Evolutionary conservation across 106 monocot species (phyloP), one percentile per base, ranked within the genome.

Genomic region (Cymbidium sinense): DNA sequence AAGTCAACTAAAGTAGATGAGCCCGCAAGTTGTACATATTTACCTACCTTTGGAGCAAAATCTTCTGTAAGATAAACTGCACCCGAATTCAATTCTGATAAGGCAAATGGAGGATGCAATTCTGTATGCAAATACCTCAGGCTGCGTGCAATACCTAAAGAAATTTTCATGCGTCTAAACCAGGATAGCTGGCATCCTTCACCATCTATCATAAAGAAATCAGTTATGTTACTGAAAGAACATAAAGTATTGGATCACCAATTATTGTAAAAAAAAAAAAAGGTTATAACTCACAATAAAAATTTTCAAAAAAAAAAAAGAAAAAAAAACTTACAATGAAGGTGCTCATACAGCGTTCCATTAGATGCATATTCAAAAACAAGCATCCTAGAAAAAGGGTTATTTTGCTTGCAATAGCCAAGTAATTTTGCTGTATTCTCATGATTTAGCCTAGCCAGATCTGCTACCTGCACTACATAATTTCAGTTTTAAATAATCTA

Each of bases 311-410:
- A 2, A 51, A 51, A 51, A 51, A 2, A 51, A 51, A 51, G 11
- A 2, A 51, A 51, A 17, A 51, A 15, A 17, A 51, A 77, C 98
- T 90, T 81, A 99, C 98, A 91, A 50, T 99, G 94, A 75, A 99
- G 92, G 72, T 99, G 89, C 83, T 99, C 99, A 80, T 90, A 95
- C 31, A 99, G 79, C 75, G 99, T 99, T 27, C 99, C 99, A 74
- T 99, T 99, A 64, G 94, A 89, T 75, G 92, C 94, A 81, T 99
- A 99, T 65, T 99, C 99, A 85, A 99, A 92, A 51, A 95, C 84
- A 34, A 99, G 88, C 92, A 99, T 92, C 74, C 99, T 86, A 50
- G 92, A 82, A 81, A 89, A 99, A 19, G 99, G 99, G 10, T 93
- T 85, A 23, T 58, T 80, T 82, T 95, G 95, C 75, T 83, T 81